Evolutionary conservation across 108 stramenopile genomes (phyloP), one percentile per base, ranked within the genome.

Genomic region (Aurantiochytrium sp.): DNA sequence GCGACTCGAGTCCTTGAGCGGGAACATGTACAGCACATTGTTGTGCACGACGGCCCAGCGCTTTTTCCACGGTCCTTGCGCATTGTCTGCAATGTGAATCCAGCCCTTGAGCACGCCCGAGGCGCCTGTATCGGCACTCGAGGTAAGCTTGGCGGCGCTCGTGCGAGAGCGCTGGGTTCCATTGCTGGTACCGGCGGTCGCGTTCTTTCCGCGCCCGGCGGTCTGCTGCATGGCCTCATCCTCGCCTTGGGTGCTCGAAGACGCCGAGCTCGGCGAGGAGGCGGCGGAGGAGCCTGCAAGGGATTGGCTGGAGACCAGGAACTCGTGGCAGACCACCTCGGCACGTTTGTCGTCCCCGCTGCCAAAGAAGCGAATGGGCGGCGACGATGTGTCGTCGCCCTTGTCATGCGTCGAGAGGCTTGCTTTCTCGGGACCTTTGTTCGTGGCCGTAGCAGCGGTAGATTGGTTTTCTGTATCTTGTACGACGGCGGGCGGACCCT

Each of bases 1-100:
- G 18, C 76, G 76, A 28, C 49, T 53, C n/a, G 76, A 47, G 0
- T 83, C 76, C 49, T 53, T 53, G 18, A 25, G 45, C 10, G 76
- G 76, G 76, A 83, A 83, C 49, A 83, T 83, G 76, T 83, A 83
- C 45, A 83, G 51, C 23, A 83, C 76, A 23, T 83, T 83, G 45
- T 83, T 83, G 49, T 83, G 76, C n/a, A 83, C 51, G 51, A 83
- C 51, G 51, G 76, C 6, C 76, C 76, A 83, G 19, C 51, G 45
- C 49, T 35, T 8, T 45, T 0, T 83, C 76, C 76, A 83, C n/a
- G 5, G 49, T 21, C 76, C 76, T 18, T 83, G 64, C 14, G 25
- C 42, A 23, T 69, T 69, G 25, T 69, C 64, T 16, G 64, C 42
- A 18, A 69, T 69, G 14, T 42, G 25, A 8, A 69, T 6, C 64